A percentile compares a stretch with the other conserved stretches of the same genome.
phyloP scores from a whole-genome alignment of 805 yeast species.

The Kuraishia floccosa region DNA sequence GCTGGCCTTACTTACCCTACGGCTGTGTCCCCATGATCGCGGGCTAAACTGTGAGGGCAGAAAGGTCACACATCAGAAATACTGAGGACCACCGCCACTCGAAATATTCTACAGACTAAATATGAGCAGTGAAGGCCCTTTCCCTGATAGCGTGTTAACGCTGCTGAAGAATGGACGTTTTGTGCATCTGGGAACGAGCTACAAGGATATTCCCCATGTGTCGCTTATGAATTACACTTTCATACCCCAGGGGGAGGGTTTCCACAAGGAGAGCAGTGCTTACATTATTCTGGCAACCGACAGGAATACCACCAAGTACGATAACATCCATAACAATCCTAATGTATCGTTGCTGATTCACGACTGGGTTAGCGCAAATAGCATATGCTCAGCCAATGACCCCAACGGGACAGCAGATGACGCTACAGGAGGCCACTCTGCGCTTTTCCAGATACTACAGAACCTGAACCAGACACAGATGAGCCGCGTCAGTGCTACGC shows the following conservation, averaged over 20 bases:
- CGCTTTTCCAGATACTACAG: slow-evolving; percentile 44
- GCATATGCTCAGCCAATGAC: neutral
- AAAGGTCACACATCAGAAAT: too few species aligned
- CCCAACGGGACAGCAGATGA: neutral
- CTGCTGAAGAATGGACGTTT: slow-evolving; percentile 52
- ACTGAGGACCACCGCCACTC: too few species aligned
- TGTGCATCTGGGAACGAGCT: slow-evolving; percentile 77
- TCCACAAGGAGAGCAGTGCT: slow-evolving; percentile 21
- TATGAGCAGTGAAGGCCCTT: slow-evolving; percentile 12
- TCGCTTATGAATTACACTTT: slow-evolving; percentile 86
- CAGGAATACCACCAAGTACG: slow-evolving; percentile 59
- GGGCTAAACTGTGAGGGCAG: too few species aligned
- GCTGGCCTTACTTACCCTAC: too few species aligned
- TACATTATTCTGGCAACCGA: slow-evolving; percentile 62
- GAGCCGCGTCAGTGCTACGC: slow-evolving; percentile 72
- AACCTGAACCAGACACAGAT: slow-evolving; percentile 72
- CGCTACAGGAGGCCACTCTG: neutral
- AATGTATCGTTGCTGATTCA: slow-evolving; percentile 77
- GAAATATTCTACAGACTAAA: too few species aligned
- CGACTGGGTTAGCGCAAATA: slow-evolving; percentile 72
- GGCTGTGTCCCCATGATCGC: too few species aligned
- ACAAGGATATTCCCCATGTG: slow-evolving; percentile 69
- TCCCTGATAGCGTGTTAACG: slow-evolving; percentile 22
- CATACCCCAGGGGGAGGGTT: slow-evolving; percentile 28
- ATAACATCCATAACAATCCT: slow-evolving; percentile 60